Base-by-base conservation (phyloP, 1,139 yeast genomes). In the Sugiyamaella novakii region DNA sequence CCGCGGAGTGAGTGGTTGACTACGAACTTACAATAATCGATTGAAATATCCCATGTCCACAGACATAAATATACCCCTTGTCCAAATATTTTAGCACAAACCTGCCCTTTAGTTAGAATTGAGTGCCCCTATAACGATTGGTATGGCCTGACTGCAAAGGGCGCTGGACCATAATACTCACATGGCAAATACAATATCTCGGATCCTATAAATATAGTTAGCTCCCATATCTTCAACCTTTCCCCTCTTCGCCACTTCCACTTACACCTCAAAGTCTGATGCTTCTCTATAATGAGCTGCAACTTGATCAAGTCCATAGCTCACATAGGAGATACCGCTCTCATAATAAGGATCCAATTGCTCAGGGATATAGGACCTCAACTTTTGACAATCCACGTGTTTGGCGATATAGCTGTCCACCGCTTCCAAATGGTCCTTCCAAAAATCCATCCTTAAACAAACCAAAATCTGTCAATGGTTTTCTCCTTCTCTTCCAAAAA, bases 111-210 rank as follows among this genome's bases (percentile, higher is more conserved):
- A 50, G 54, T 17, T 55, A 52, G 10, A 47, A 29, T 6, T 12
- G 33, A 5, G 25, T 22, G 5, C 25, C 5, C 25, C 25, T n/a
- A n/a, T n/a, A n/a, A n/a, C n/a, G n/a, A n/a, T n/a, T n/a, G n/a
- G n/a, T n/a, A n/a, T n/a, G n/a, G n/a, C n/a, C n/a, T n/a, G n/a
- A n/a, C n/a, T n/a, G n/a, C n/a, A n/a, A n/a, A n/a, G n/a, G n/a
- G 8, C 8, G 8, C 25, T 22, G 25, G 8, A 6, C 25, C 25
- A 6, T 22, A 14, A n/a, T 22, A 52, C 58, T 49, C 43, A 57
- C 59, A 50, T 24, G 7, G 53, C 53, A 46, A 59, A 56, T 11
- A 61, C 55, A 21, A 56, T 46, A 42, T 60, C 64, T 28, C 65
- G 58, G n/a, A 55, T 19, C 18, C 59, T 55, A 38, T 17, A 27